phyloP scores from a whole-genome alignment of 441 rosid species.

The Gossypium gossypioides region DNA sequence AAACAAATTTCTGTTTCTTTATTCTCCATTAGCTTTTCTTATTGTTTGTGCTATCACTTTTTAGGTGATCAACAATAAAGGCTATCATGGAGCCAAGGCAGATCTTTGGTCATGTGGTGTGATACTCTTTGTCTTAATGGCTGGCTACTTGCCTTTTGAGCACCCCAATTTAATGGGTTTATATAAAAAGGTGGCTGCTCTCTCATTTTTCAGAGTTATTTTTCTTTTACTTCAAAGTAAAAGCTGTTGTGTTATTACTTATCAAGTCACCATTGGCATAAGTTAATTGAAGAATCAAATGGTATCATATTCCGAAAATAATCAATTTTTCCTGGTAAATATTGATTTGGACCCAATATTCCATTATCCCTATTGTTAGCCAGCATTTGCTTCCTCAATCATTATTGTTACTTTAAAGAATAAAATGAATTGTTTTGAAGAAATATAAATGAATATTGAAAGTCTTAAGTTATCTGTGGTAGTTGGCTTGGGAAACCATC shows the following conservation, averaged over 20 bases:
- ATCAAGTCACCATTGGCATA: neutral
- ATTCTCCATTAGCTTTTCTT: neutral
- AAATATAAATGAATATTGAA: neutral
- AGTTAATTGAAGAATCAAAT: neutral
- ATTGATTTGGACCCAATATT: neutral
- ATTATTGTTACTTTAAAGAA: neutral
- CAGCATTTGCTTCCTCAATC: neutral
- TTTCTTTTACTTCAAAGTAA: neutral
- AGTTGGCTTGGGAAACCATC: neutral
- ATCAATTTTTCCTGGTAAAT: neutral
- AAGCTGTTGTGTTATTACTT: neutral
- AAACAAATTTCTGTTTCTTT: neutral
- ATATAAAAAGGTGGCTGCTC: slow-evolving; percentile 66
- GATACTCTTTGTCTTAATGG: slow-evolving; percentile 91
- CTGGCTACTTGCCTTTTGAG: slow-evolving; percentile 93
- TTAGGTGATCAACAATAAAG: slow-evolving; percentile 93
- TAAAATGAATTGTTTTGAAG: neutral
- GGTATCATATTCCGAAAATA: neutral
- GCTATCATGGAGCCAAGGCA: slow-evolving; percentile 96
- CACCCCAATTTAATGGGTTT: slow-evolving; percentile 73
- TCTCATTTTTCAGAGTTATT: neutral
- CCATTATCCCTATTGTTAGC: neutral
- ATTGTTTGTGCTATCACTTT: slow-evolving; percentile 14
- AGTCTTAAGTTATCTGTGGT: neutral
- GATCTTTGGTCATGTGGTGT: slow-evolving; percentile 99